Evolutionary conservation across 352 stramenopile genomes (phyloP), one percentile per base, ranked within the genome.

Genomic region (Pythium oligandrum): DNA sequence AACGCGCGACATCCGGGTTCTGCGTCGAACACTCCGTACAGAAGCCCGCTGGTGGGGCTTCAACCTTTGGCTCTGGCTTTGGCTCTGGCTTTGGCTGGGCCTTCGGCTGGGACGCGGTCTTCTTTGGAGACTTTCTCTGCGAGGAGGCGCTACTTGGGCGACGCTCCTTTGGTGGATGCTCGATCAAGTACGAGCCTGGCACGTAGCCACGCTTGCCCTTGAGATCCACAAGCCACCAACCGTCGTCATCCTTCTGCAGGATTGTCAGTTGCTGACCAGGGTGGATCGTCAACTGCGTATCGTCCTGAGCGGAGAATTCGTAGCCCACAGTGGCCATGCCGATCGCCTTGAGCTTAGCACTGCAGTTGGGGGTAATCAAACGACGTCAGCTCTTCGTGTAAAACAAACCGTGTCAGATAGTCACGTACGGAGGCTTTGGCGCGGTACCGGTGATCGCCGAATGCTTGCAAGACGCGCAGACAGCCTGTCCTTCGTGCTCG

Each of bases 201-300:
- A 93, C 82, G 59, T 90, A 93, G 31, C 82, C 82, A 43, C 82
- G 82, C 44, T 85, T 71, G 52, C 71, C 76, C 51, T 71, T 57
- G 40, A 90, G 56, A 32, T 89, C 76, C 39, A 89, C 82, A 46
- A 90, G 69, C 82, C 82, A 93, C 82, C 82, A 93, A 62, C 82
- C 82, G 69, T 93, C 82, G 42, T 90, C 79, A 38, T 93, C 82
- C 69, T 93, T 93, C 47, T 90, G 82, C 30, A 93, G 73, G 44
- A 93, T 89, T 48, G 61, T 62, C 6, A 93, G 70, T 62, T 90
- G 73, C 40, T 93, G 76, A 45, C 82, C 82, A 31, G 82, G 82
- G 64, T 76, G 69, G 63, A 93, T 93, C 58, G 82, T 88, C 55
- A 93, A 61, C 65, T 93, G 82, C 53, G 82, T 90, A 42, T 89